Evolutionary conservation across 345 rosid genomes (phyloP).

Genomic region (Carallia pectinifolia): DNA sequence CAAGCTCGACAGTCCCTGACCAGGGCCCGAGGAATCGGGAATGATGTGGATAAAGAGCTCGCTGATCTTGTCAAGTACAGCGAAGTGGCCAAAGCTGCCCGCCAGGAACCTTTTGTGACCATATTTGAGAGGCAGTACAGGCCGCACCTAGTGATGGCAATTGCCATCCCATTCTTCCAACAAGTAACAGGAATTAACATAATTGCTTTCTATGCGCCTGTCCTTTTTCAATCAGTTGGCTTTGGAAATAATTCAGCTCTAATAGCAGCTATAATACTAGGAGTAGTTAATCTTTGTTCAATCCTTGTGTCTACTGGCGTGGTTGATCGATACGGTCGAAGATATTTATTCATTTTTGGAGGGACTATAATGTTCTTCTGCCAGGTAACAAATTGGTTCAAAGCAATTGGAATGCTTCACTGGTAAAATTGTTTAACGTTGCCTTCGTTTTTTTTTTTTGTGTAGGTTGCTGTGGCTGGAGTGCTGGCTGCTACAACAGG

Average conservation of each 20-base stretch:
- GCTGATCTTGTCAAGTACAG: constrained; percentile 47
- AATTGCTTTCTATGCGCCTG: constrained; percentile 82
- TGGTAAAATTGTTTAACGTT: background rate
- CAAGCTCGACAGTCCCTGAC: constrained; percentile 50
- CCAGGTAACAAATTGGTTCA: constrained; percentile 41
- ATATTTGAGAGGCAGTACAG: constrained; percentile 63
- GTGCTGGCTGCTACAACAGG: constrained; percentile 44
- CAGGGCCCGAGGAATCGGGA: constrained; percentile 43
- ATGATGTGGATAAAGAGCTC: constrained; percentile 53
- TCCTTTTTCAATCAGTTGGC: constrained; percentile 69
- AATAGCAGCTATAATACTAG: constrained; percentile 61
- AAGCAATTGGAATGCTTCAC: background rate
- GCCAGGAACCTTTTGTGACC: constrained; percentile 48
- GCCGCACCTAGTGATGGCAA: constrained; percentile 70
- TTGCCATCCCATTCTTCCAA: constrained; percentile 70
- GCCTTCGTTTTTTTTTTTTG: background rate
- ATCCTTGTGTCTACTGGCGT: constrained; percentile 52
- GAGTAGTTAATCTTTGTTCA: constrained; percentile 63
- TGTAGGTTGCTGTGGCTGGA: constrained; percentile 24
- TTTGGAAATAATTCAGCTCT: constrained; percentile 67
- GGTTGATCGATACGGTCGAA: constrained; percentile 72
- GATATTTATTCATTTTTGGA: constrained; percentile 64
- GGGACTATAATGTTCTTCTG: constrained; percentile 64
- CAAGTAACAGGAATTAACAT: constrained; percentile 76
- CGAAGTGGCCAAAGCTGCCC: constrained; percentile 44